Conservation (phyloP, 1,284 basidiomycete genomes). For the Ustilago nuda region DNA sequence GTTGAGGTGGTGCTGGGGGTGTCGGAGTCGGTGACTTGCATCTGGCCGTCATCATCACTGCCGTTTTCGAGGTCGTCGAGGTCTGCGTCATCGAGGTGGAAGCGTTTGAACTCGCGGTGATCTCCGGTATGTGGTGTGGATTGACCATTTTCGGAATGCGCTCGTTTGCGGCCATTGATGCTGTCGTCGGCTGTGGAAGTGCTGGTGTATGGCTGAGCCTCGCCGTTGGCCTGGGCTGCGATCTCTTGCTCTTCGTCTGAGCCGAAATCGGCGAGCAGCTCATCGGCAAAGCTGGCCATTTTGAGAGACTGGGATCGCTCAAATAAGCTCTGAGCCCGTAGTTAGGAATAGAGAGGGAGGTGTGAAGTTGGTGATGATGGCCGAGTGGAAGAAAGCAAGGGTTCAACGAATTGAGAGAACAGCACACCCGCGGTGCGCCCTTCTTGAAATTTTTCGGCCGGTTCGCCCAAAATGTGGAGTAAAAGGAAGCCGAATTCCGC, state of each 20-base stretch:
- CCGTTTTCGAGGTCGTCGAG: slow-evolving; percentile 57
- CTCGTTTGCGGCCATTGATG: slow-evolving; percentile 71
- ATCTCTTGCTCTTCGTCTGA: slow-evolving; percentile 72
- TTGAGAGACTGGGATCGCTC: not conserved
- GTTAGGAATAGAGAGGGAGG: not conserved
- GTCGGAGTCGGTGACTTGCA: slow-evolving; percentile 16
- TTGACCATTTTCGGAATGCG: slow-evolving; percentile 71
- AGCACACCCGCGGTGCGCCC: slow-evolving; percentile 11
- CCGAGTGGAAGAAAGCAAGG: slow-evolving; percentile 8
- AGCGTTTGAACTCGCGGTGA: slow-evolving; percentile 30
- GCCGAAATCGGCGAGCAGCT: slow-evolving; percentile 83
- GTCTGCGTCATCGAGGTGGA: slow-evolving; percentile 54
- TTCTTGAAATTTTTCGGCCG: slow-evolving; percentile 16
- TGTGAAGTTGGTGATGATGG: not conserved
- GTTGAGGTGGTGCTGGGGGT: slow-evolving; percentile 17
- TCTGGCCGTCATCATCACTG: slow-evolving; percentile 41
- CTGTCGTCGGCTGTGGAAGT: slow-evolving; percentile 25
- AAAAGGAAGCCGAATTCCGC: slow-evolving; percentile 14
- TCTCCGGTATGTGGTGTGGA: slow-evolving; percentile 62
- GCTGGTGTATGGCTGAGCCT: slow-evolving; percentile 55
- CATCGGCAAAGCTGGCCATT: slow-evolving; percentile 77
- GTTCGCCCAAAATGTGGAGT: slow-evolving; percentile 19
- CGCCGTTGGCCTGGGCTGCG: slow-evolving; percentile 55
- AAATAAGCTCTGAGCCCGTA: no score
- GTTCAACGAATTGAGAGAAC: slow-evolving; percentile 11